These are phyloP conservation scores for Arctium minus DNA, from an alignment of 129 eudicot species.

Conservation along the genomic window DNA sequence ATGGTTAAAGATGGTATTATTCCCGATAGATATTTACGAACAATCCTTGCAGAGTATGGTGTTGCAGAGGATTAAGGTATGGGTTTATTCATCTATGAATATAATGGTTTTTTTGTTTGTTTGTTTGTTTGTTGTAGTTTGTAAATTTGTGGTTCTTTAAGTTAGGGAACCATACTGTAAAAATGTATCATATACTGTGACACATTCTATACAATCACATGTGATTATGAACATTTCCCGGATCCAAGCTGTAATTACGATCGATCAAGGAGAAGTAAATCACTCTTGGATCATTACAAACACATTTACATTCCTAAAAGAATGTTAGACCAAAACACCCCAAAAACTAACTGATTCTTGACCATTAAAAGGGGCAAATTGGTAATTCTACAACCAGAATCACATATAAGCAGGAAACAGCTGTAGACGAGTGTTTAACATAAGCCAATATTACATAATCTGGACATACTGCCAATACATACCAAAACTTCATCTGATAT, in stretches of 20 bases:
- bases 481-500: slow-evolving; percentile 20
- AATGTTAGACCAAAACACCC: background rate
- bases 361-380: background rate
- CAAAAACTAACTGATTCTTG: background rate
- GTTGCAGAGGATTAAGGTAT: slow-evolving; percentile 22
- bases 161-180: slow-evolving; percentile 4
- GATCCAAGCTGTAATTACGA: background rate
- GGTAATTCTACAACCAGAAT: background rate
- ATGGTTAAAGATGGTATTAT: slow-evolving; percentile 47
- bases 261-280: background rate
- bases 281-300: background rate
- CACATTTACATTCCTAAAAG: background rate
- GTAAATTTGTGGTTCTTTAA: background rate
- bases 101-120: background rate
- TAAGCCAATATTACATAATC: background rate
- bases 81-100: slow-evolving; percentile 3
- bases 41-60: slow-evolving; percentile 33
- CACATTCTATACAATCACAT: slow-evolving; percentile 16
- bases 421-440: background rate
- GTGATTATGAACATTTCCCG: background rate
- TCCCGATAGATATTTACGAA: slow-evolving; percentile 42
- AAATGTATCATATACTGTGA: background rate
- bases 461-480: background rate
- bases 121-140: background rate
- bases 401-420: background rate